Percentiles rank a stretch among this genome's conserved stretches.
phyloP scores from a whole-genome alignment of 1,284 basidiomycete species.

The Entoloma clypeatum region DNA sequence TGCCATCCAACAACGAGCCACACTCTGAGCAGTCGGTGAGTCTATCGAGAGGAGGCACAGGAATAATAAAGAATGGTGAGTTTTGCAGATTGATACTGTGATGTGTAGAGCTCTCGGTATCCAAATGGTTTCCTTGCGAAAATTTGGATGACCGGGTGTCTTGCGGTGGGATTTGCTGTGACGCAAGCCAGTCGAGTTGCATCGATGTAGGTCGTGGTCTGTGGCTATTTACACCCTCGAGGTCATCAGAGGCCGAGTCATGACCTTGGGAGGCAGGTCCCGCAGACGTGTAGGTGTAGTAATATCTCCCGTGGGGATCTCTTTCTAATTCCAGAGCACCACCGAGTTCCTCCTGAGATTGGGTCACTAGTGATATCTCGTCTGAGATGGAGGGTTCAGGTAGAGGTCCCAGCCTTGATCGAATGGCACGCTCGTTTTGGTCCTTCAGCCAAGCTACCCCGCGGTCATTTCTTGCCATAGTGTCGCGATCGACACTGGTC shows the following conservation, averaged over 20 bases:
- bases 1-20: conserved; percentile 64
- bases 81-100: conserved; percentile 40
- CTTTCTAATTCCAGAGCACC: conserved; percentile 64
- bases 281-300: conserved; percentile 64
- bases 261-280: conserved; percentile 47
- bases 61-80: conserved; percentile 45
- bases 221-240: conserved; percentile 17
- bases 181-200: conserved; percentile 57
- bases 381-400: conserved; percentile 60
- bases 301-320: conserved; percentile 66
- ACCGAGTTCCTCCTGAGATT: conserved; percentile 32
- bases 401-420: conserved; percentile 54
- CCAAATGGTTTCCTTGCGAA: conserved; percentile 11
- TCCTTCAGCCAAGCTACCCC: conserved; percentile 80
- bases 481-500: conserved; percentile 42
- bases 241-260: conserved; percentile 47
- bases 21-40: conserved; percentile 83
- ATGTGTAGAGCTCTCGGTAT: conserved; percentile 43
- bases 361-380: conserved; percentile 40
- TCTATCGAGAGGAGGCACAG: conserved; percentile 55
- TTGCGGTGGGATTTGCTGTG: conserved; percentile 38
- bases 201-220: conserved; percentile 53
- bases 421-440: conserved; percentile 65
- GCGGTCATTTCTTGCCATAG: conserved; percentile 52
- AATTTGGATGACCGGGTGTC: too few relatives aligned